Percentiles rank a stretch among this genome's conserved stretches.
Conservation (phyloP, 768 basidiomycete species). For the Amanita pseudoporphyria region DNA sequence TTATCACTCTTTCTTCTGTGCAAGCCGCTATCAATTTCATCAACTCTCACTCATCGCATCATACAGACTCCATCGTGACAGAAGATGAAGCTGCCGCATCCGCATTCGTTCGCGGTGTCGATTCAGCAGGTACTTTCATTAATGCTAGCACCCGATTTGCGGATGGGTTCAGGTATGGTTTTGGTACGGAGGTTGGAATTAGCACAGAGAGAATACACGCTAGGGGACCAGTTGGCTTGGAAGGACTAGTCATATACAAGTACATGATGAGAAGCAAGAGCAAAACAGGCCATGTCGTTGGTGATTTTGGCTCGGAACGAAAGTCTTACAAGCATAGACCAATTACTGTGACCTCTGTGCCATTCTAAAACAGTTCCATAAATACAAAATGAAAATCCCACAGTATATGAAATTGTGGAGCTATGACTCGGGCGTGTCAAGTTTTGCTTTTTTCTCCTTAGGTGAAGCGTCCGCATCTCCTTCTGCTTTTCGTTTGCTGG, state of each 20-base stretch:
- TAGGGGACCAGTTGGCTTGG: slow-evolving; percentile 89
- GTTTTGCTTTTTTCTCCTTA: slow-evolving; percentile 56
- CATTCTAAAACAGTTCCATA: slow-evolving; percentile 25
- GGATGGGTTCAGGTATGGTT: slow-evolving; percentile 94
- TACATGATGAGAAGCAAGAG: slow-evolving; percentile 80
- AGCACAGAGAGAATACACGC: slow-evolving; percentile 96
- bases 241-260: slow-evolving; percentile 93
- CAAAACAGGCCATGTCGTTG: slow-evolving; percentile 70
- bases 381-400: slow-evolving; percentile 1
- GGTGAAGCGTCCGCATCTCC: slow-evolving; percentile 36
- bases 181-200: slow-evolving; percentile 97
- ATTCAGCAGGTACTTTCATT: slow-evolving; percentile 86
- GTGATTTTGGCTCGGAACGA: slow-evolving; percentile 75
- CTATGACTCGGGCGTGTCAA: slow-evolving; percentile 31
- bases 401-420: background rate
- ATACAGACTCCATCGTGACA: slow-evolving; percentile 91
- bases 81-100: slow-evolving; percentile 58
- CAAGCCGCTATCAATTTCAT: slow-evolving; percentile 76
- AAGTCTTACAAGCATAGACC: slow-evolving; percentile 62
- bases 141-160: slow-evolving; percentile 96
- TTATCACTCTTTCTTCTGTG: slow-evolving; percentile 66
- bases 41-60: slow-evolving; percentile 89
- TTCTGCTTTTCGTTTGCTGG: slow-evolving; percentile 65
- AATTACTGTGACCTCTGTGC: slow-evolving; percentile 34
- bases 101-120: slow-evolving; percentile 79